Conservation (phyloP, 192 early-diverging fungal species). For the Entomortierella parvispora region DNA sequence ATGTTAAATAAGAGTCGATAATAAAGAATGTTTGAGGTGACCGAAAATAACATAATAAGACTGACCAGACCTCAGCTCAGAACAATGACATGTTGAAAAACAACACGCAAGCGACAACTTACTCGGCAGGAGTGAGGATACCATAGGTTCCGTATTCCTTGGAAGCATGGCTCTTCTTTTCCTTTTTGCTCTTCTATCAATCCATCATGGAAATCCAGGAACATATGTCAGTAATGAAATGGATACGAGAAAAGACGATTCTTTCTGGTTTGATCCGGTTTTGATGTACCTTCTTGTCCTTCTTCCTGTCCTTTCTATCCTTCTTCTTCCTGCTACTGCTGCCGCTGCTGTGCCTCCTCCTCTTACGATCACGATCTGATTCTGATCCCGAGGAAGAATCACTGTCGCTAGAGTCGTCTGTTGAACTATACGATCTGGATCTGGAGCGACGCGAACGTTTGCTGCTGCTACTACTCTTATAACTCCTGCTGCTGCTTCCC, state of each 20-base stretch:
- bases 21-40: too few relatives aligned
- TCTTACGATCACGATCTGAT: slow-evolving; percentile 34
- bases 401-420: slow-evolving; percentile 16
- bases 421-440: slow-evolving; percentile 24
- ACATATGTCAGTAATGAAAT: neutral
- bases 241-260: neutral
- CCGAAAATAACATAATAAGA: neutral
- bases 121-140: slow-evolving; percentile 64
- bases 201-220: slow-evolving; percentile 1
- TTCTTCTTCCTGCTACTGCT: slow-evolving; percentile 39
- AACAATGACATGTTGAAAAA: slow-evolving; percentile 24
- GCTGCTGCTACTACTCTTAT: slow-evolving; percentile 32
- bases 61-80: neutral
- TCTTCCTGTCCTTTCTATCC: slow-evolving; percentile 56
- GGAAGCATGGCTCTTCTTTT: slow-evolving; percentile 53
- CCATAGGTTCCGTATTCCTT: slow-evolving; percentile 63
- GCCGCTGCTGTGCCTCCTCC: slow-evolving; percentile 33
- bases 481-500: neutral
- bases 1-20: too few relatives aligned
- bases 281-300: slow-evolving; percentile 55
- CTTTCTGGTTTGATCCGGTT: too few relatives aligned
- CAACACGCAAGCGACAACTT: slow-evolving; percentile 57
- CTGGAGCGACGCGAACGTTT: slow-evolving; percentile 37
- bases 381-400: slow-evolving; percentile 43
- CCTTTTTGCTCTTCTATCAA: slow-evolving; percentile 52